Conservation (phyloP, 345 rosid genomes). For the Populus euphratica region DNA sequence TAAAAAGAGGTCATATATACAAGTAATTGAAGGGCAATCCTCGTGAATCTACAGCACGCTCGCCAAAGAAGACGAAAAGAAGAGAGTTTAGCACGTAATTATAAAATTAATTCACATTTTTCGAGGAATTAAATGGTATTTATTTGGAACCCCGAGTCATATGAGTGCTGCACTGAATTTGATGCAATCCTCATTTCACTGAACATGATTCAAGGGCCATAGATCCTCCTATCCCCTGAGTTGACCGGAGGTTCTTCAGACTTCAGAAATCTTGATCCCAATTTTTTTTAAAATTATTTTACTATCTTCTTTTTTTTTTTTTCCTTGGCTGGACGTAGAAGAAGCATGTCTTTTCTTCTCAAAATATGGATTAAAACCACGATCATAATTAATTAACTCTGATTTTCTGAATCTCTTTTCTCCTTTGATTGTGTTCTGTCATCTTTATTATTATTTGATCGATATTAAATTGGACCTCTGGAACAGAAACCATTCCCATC, state of each 20-base stretch:
- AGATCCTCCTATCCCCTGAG: not conserved
- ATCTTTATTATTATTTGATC: no score
- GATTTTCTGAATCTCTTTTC: not conserved
- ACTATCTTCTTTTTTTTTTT: not conserved
- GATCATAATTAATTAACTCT: not conserved
- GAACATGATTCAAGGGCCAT: slow-evolving; percentile 11
- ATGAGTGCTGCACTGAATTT: slow-evolving; percentile 35
- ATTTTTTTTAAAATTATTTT: not conserved
- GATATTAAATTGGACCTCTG: no score
- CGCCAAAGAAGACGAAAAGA: not conserved
- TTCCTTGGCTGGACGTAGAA: not conserved
- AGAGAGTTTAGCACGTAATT: not conserved
- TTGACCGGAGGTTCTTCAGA: slow-evolving; percentile 1
- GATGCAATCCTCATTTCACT: slow-evolving; percentile 16
- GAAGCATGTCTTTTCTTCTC: not conserved
- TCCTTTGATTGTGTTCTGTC: no score
- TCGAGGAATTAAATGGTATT: not conserved
- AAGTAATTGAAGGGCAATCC: no score
- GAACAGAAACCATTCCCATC: no score
- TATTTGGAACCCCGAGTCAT: not conserved
- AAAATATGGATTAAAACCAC: not conserved
- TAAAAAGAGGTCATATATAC: no score
- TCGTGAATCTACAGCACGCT: not conserved
- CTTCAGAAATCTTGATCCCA: not conserved
- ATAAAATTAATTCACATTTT: not conserved